phyloP scores from a whole-genome alignment of 768 basidiomycete genomes.

The Xerocomellus chrysenteron region DNA sequence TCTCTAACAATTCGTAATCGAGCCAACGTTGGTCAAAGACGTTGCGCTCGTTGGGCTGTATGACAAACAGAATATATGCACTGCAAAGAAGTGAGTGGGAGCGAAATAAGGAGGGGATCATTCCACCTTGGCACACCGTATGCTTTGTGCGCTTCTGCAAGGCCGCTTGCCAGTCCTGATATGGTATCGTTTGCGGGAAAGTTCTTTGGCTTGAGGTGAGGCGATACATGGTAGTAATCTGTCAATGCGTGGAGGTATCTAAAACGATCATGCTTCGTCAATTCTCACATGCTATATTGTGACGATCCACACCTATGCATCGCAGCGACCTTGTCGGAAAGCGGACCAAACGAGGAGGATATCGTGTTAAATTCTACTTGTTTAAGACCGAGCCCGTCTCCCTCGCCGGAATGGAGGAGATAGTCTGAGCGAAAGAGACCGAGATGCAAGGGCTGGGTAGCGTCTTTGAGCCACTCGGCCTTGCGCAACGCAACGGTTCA shows the following conservation, averaged over 20 bases:
- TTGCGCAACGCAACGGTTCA: background rate
- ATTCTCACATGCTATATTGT: too few species aligned
- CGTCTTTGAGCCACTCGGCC: constrained; percentile 2
- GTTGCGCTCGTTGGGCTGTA: constrained; percentile 86
- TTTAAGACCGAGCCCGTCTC: constrained; percentile 52
- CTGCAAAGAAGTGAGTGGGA: constrained; percentile 24
- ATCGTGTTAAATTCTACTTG: constrained; percentile 99
- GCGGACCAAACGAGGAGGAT: constrained; percentile 82
- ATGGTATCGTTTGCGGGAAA: constrained; percentile 76
- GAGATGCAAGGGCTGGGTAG: constrained; percentile 69
- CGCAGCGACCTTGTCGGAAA: constrained; percentile 65
- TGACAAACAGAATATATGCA: constrained; percentile 78
- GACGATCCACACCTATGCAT: constrained; percentile 73
- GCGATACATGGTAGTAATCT: constrained; percentile 61
- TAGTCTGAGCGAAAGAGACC: constrained; percentile 96
- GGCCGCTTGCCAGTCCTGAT: constrained; percentile 65
- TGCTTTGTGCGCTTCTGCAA: constrained; percentile 77
- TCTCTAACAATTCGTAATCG: constrained; percentile 83
- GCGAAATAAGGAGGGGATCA: constrained; percentile 1
- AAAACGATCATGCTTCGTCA: background rate
- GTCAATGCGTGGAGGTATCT: constrained; percentile 72
- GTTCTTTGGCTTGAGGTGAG: constrained; percentile 50
- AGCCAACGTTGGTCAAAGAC: constrained; percentile 91
- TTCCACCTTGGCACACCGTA: constrained; percentile 58
- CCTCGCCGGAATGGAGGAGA: constrained; percentile 62